phyloP scores from a whole-genome alignment of 139 green algal species.

The Axilococcus clingmanii region DNA sequence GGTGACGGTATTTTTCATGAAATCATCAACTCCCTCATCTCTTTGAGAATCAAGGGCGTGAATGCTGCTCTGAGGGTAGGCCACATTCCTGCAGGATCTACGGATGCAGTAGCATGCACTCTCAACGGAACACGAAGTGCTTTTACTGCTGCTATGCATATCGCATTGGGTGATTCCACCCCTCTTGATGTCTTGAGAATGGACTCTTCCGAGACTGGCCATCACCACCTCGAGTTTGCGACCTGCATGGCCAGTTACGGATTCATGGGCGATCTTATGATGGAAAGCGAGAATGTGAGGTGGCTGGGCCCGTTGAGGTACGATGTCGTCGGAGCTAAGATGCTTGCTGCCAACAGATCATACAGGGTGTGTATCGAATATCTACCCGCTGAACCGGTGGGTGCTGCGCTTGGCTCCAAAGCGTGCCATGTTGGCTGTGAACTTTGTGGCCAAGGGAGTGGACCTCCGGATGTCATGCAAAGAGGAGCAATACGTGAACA shows the following conservation, averaged over 20 bases:
- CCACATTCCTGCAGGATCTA: slow-evolving; percentile 77
- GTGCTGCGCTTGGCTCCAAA: not conserved
- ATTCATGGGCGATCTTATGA: slow-evolving; percentile 81
- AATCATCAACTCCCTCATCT: slow-evolving; percentile 67
- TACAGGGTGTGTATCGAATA: slow-evolving; percentile 17
- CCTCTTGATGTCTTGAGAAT: slow-evolving; percentile 68
- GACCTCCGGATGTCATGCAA: not conserved
- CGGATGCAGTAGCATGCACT: slow-evolving; percentile 76
- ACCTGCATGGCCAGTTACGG: slow-evolving; percentile 49
- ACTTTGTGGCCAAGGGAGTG: slow-evolving; percentile 3
- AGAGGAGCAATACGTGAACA: too few species aligned
- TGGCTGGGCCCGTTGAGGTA: slow-evolving; percentile 58
- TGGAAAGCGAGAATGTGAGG: slow-evolving; percentile 49
- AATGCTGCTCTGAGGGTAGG: slow-evolving; percentile 45
- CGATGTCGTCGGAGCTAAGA: slow-evolving; percentile 30
- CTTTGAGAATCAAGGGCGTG: slow-evolving; percentile 11
- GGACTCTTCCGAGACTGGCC: slow-evolving; percentile 17
- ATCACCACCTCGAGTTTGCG: slow-evolving; percentile 16
- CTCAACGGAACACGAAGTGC: slow-evolving; percentile 65
- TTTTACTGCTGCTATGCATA: slow-evolving; percentile 69
- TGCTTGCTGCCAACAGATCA: slow-evolving; percentile 20
- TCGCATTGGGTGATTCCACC: slow-evolving; percentile 69
- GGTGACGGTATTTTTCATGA: slow-evolving; percentile 89
- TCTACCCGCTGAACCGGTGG: slow-evolving; percentile 9
- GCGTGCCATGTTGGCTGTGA: not conserved